Conservation (phyloP, 2,329 filamentous ascomycete species). For the Penicillium sp. region DNA sequence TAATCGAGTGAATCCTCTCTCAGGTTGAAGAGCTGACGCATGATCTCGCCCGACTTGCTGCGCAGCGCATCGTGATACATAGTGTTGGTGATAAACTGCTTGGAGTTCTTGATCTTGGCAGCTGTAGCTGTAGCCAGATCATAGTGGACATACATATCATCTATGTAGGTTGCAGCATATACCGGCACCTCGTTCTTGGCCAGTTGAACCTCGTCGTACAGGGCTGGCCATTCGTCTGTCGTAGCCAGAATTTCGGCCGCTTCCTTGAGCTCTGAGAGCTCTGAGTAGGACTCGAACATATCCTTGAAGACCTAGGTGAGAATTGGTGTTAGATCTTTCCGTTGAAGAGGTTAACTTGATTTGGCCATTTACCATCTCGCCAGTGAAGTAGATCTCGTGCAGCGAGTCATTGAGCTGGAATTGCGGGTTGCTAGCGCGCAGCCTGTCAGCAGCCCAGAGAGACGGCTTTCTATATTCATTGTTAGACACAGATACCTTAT, state of each 20-base stretch:
- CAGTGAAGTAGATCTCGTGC: slow-evolving; percentile 71
- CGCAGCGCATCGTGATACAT: slow-evolving; percentile 85
- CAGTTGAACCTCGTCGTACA: slow-evolving; percentile 75
- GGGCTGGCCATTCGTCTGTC: slow-evolving; percentile 65
- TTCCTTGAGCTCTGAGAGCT: slow-evolving; percentile 66
- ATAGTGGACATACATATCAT: slow-evolving; percentile 92
- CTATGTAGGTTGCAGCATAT: slow-evolving; percentile 76
- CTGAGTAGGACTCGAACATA: slow-evolving; percentile 77
- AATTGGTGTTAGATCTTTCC: neutral
- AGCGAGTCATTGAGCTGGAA: slow-evolving; percentile 47
- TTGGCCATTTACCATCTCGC: slow-evolving; percentile 66
- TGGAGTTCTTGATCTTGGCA: slow-evolving; percentile 68
- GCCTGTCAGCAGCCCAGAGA: slow-evolving; percentile 67
- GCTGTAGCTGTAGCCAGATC: slow-evolving; percentile 72
- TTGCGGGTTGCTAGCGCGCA: slow-evolving; percentile 35
- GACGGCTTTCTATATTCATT: slow-evolving; percentile 52
- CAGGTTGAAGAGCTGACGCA: slow-evolving; percentile 71
- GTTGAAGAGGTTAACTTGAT: neutral
- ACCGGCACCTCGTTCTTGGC: slow-evolving; percentile 76
- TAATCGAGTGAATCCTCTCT: slow-evolving; percentile 67
- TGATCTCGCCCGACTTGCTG: slow-evolving; percentile 69
- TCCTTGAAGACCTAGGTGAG: slow-evolving; percentile 64
- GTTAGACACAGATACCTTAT: slow-evolving; percentile 1
- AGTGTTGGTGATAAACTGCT: slow-evolving; percentile 79
- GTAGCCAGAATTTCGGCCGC: slow-evolving; percentile 70